Evolutionary conservation across 2,329 filamentous ascomycete species (phyloP), one percentile per base, ranked within the genome.

Genomic region (Ramularia collo-cygni): DNA sequence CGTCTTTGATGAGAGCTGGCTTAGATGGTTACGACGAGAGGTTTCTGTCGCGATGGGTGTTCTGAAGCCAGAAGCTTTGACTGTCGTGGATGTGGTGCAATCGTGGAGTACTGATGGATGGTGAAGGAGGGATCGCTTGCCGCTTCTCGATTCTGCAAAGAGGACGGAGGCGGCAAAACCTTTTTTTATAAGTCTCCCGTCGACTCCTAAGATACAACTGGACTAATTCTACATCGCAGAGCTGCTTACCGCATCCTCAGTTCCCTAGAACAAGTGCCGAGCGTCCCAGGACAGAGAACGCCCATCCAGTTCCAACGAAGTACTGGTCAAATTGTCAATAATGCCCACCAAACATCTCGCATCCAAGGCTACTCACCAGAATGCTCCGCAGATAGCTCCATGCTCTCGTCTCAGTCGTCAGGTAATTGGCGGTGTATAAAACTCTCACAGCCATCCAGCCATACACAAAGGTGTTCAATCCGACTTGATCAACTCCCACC

Each of bases 151-250:
- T 43, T 46, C 47, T 51, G 46, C 31, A 28, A 50, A 43, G 47
- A 46, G 41, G 45, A 51, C 43, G 35, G 47, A 36, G 58, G 49
- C 53, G 62, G 58, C 51, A 44, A 41, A 45, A 28, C 19, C 37
- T 51, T 64, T 66, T 60, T 58, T 59, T 54, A 68, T 69, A 66
- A 62, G 66, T 68, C 8, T 36, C 39, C 48, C 55, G 18, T 19
- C 5, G 8, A 18, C n/a, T 19, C 4, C 21, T 18, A 6, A 24
- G 6, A 24, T 10, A 6, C 21, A 24, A 24, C 21, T 24, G 6
- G 6, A 24, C 21, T 24, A 10, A 24, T 24, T 6, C 21, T 24
- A 6, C 10, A 24, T 24, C 21, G 6, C 10, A 24, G 21, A 10
- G 10, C 10, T 24, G 21, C 10, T 24, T 24, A 10, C 10, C 17